Percentiles rank a stretch among this genome's conserved stretches.
phyloP scores from a whole-genome alignment of 768 basidiomycete species.

The Pulveroboletus sp. region DNA sequence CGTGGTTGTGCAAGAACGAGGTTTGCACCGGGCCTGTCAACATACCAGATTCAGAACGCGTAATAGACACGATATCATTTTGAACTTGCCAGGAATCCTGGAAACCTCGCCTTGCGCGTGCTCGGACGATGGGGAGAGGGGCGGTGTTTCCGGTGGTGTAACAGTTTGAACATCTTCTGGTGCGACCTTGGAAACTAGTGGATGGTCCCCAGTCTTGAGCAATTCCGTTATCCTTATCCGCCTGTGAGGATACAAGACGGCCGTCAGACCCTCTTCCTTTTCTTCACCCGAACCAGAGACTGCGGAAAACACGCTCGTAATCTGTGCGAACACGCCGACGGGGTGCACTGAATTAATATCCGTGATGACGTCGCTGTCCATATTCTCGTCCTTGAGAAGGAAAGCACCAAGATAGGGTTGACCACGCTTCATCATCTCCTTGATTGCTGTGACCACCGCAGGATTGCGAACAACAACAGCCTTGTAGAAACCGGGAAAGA shows the following conservation, averaged over 20 bases:
- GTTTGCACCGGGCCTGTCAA: constrained; percentile 65
- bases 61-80: too few species aligned
- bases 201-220: constrained; percentile 55
- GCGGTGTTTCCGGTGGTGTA: constrained; percentile 41
- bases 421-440: constrained; percentile 94
- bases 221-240: constrained; percentile 86
- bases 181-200: constrained; percentile 31
- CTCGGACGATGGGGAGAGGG: constrained; percentile 28
- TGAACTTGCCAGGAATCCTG: constrained; percentile 19
- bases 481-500: constrained; percentile 98
- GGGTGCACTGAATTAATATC: constrained; percentile 83
- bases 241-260: constrained; percentile 90
- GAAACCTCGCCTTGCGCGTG: constrained; percentile 19
- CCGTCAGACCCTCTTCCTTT: constrained; percentile 87
- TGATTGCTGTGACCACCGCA: constrained; percentile 86
- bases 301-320: constrained; percentile 85
- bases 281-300: constrained; percentile 48
- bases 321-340: constrained; percentile 96
- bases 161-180: constrained; percentile 40
- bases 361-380: constrained; percentile 90
- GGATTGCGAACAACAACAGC: constrained; percentile 93
- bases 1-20: constrained; percentile 75
- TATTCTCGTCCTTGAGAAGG: constrained; percentile 88
- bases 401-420: constrained; percentile 98
- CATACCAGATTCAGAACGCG: background rate